These are phyloP conservation scores for Taphrina wiesneri DNA, from an alignment of 1,139 yeast genomes.

Conservation along the genomic window DNA sequence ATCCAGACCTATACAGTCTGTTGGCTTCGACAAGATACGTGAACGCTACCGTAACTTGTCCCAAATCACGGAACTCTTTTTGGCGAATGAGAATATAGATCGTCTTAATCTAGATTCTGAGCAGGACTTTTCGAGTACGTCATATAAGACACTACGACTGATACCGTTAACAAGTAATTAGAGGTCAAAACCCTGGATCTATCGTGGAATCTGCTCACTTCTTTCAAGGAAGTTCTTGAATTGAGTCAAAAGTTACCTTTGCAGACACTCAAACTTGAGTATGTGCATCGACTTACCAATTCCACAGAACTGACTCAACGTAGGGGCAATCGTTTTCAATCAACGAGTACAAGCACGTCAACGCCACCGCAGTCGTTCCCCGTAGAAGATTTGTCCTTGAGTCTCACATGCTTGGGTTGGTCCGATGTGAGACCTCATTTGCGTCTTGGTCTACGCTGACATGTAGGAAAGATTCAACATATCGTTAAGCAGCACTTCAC, in stretches of 20 bases:
- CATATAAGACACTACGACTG: neutral
- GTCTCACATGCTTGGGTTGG: neutral
- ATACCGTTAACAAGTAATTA: neutral
- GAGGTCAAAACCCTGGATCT: constrained; percentile 6
- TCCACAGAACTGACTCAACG: neutral
- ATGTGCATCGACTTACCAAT: neutral
- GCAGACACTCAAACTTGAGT: constrained; percentile 22
- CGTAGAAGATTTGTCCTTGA: neutral
- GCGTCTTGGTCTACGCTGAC: neutral
- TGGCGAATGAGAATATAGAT: neutral
- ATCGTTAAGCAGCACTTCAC: neutral
- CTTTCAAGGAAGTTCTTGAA: neutral
- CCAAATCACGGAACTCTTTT: neutral
- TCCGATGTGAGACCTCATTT: neutral
- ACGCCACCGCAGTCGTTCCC: neutral
- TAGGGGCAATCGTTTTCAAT: constrained; percentile 20
- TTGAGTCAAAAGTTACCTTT: neutral
- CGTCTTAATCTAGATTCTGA: neutral
- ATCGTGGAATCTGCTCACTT: constrained; percentile 18
- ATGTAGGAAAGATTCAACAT: neutral
- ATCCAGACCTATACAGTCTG: constrained; percentile 9
- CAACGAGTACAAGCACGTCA: neutral
- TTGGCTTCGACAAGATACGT: constrained; percentile 19
- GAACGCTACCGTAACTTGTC: constrained; percentile 3
- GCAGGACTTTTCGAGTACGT: neutral